Evolutionary conservation across 108 stramenopile species (phyloP).

Genomic region (Fragilariopsis cylindrus): DNA sequence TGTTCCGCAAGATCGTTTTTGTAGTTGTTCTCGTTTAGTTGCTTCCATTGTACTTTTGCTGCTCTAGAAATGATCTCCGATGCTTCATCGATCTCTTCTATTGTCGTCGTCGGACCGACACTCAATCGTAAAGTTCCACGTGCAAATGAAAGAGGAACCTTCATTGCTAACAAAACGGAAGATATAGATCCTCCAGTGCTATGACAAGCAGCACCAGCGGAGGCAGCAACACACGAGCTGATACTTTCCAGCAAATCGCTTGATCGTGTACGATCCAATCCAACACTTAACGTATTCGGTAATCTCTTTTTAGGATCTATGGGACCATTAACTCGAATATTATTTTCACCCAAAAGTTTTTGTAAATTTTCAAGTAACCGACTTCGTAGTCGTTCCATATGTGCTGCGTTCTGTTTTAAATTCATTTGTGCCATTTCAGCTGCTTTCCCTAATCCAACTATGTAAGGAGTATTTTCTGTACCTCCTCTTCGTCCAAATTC

Average conservation of each 20-base stretch:
- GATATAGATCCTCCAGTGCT: conserved; percentile 54
- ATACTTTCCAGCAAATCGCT: conserved; percentile 59
- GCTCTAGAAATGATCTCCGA: conserved; percentile 70
- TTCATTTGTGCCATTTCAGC: conserved; percentile 45
- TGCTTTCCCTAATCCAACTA: conserved; percentile 88
- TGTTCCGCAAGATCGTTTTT: too few species aligned
- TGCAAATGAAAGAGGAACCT: conserved; percentile 74
- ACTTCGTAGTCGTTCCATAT: conserved; percentile 70
- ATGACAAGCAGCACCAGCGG: conserved; percentile 94
- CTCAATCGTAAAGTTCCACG: conserved; percentile 90
- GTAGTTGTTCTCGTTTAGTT: background rate
- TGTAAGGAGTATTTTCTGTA: conserved; percentile 94
- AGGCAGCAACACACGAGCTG: conserved; percentile 79
- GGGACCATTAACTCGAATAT: conserved; percentile 81
- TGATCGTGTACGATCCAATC: conserved; percentile 63
- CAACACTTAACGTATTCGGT: conserved; percentile 94
- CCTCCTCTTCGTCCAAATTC: conserved; percentile 91
- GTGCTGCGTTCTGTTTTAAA: conserved; percentile 45
- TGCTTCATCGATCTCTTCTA: conserved; percentile 79
- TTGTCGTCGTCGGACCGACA: conserved; percentile 85
- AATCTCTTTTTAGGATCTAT: conserved; percentile 55
- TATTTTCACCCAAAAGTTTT: conserved; percentile 39
- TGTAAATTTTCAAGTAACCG: conserved; percentile 57
- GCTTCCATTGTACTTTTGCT: conserved; percentile 41
- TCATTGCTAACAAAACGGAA: conserved; percentile 87